Evolutionary conservation across 257 asterid genomes (phyloP), one percentile per base, ranked within the genome.

Genomic region (Cynanchum wilfordii): DNA sequence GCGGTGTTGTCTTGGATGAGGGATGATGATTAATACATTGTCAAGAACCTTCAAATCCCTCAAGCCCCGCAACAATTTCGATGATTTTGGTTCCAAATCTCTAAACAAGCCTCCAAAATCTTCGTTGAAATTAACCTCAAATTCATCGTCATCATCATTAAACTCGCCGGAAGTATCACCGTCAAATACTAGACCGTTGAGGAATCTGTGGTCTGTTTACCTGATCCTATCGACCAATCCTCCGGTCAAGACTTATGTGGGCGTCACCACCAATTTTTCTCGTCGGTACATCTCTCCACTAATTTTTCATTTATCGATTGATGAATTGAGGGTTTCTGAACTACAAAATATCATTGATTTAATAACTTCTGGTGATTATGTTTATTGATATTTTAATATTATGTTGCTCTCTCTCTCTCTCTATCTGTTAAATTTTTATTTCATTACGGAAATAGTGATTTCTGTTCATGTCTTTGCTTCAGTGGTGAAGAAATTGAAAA

Each of bases 171-270:
- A 47, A 63, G 13, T 2, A 30, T 74, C 87, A 25, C 56, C 76
- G 10, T 77, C 88, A 19, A 38, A 42, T 20, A 80, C 87, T 65
- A 70, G 22, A 69, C 70, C 79, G 20, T 44, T 79, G 52, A 68
- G 57, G 75, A 82, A 72, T 63, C 33, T 81, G 42, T 92, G 97
- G 98, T 70, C 83, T 24, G 96, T 90, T 38, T 92, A 92, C 79
- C 81, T 92, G 60, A 92, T 88, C 73, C 83, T 92, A 74, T 92
- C 98, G 66, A 86, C 90, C 70, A 88, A 86, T 42, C 82, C 89
- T 20, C 96, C 96, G 2, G 79, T 80, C 78, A 92, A 90, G 70
- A 90, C 97, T 10, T 92, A 92, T 63, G 95, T 92, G 30, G 98
- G 98, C 3, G 92, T 86, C 75, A 90, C 98, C 71, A 88, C 84